Evolutionary conservation across 164 flowering plant species (phyloP), one percentile per base, ranked within the genome.

Genomic region (Magnolia officinalis): DNA sequence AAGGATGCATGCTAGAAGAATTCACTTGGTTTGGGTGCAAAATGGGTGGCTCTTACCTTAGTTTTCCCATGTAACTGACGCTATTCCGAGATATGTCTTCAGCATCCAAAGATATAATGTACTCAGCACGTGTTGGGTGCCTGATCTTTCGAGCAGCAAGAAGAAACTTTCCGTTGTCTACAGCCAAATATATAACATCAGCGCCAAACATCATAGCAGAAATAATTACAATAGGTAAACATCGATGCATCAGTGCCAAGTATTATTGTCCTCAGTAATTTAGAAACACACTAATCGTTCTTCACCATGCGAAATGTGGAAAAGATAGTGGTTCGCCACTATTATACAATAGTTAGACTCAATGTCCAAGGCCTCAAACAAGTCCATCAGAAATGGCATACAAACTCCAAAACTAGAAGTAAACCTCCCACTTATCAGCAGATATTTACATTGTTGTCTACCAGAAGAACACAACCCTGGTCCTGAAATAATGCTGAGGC

Each of bases 111-210:
- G 73, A 74, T 67, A 78, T 59, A 63, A 74, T 70, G 64, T 74
- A 78, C 67, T 78, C 80, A 2, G 80, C 71, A 78, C 50, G 76
- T 14, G 80, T 73, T 16, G 79, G 79, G 59, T 72, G 80, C 71
- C 76, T 74, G 29, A 78, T 58, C 71, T 78, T 78, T 18, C 72
- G 74, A 16, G 80, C 80, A 78, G 80, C 72, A 67, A 78, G 76
- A 18, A 78, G 80, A 58, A 78, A 78, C 21, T 78, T 78, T 20
- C 80, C 80, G 18, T 58, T 74, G 50, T 78, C 77, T 78, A 37
- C 73, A 74, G 31, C 78, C 50, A 69, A 76, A 67, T 16, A 1
- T 19, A 50, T 66, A 24, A 76, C 29, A 18, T 59, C n/a, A 73
- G 50, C 16, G 49, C n/a, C 66, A 61, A 66, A 20, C 18, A 19